These are phyloP conservation scores for Colletotrichum acutatum DNA, from an alignment of 2,329 filamentous ascomycete species.

Conservation along the genomic window DNA sequence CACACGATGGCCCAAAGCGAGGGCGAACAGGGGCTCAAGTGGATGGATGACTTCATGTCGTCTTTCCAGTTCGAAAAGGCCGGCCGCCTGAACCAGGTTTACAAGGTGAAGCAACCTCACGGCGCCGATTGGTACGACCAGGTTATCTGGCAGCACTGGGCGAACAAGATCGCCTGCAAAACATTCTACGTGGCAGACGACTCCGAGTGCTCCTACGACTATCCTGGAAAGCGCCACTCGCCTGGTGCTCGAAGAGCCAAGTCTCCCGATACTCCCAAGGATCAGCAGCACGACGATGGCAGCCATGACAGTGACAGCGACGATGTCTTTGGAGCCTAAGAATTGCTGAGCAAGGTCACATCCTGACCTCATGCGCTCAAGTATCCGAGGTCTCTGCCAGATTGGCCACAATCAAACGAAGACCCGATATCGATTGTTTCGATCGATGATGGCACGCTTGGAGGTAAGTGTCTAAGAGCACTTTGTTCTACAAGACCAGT, in stretches of 20 bases:
- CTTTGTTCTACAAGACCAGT: background rate
- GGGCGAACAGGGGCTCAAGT: slow-evolving; percentile 1
- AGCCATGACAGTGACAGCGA: background rate
- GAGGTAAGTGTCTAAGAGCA: background rate
- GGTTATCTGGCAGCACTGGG: slow-evolving; percentile 29
- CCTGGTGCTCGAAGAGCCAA: background rate
- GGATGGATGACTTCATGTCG: slow-evolving; percentile 21
- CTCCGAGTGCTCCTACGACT: slow-evolving; percentile 33
- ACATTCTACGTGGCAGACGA: slow-evolving; percentile 10
- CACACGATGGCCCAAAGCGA: slow-evolving; percentile 23
- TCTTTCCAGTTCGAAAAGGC: slow-evolving; percentile 27
- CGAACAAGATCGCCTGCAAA: slow-evolving; percentile 4
- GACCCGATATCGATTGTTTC: background rate
- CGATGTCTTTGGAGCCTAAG: background rate
- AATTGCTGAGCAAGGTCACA: too few species aligned
- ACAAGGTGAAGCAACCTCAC: slow-evolving; percentile 8
- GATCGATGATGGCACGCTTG: background rate
- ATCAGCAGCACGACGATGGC: background rate
- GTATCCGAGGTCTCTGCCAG: background rate
- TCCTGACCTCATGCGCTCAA: background rate
- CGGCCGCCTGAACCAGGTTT: slow-evolving; percentile 22
- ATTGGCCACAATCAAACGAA: background rate
- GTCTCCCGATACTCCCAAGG: background rate
- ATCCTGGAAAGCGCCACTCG: slow-evolving; percentile 17
- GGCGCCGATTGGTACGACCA: slow-evolving; percentile 29